Evolutionary conservation across 164 flowering plant species (phyloP), one percentile per base, ranked within the genome.

Genomic region (Kingdonia uniflora): DNA sequence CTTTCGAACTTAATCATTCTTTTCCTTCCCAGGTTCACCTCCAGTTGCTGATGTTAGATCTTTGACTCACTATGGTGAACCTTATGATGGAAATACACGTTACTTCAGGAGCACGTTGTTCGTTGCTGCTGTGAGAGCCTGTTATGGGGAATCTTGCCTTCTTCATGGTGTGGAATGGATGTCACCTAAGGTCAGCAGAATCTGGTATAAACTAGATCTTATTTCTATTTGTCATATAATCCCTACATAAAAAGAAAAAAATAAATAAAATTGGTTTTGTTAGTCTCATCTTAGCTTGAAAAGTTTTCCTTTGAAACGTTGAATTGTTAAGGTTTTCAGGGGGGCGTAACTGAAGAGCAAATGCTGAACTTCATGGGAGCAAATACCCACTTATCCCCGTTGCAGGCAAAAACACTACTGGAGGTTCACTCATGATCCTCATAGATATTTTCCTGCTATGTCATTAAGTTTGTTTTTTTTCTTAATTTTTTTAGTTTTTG

Each of bases 81-180:
- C 99, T 43, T 94, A 94, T 70, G 96, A 89, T 74, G 97, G 99
- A 37, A 94, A 87, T 65, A 85, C 96, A 23, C 92, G 95, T 42
- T 94, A 21, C 70, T 94, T 94, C 65, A 76, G 82, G 62, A 89
- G 91, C 70, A 94, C 99, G 29, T 71, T 94, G 63, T 94, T 87
- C 76, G 96, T 87, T 61, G 96, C 99, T 66, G 94, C 99, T 11
- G 97, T 94, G 65, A 83, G 97, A 72, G 80, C 99, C 26, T 87
- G 84, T 66, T 94, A 89, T 74, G 81, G 80, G 41, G 97, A 94
- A 78, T 80, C 95, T 52, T 78, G 81, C 73, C 67, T 94, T 70
- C 99, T 94, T 66, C 99, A 94, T 78, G 99, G 99, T 49, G 88
- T 78, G 49, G 97, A 94, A 25, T 94, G 97, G 97, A 89, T 94